Percentiles rank a stretch among this genome's conserved stretches.
Conservation (phyloP, 768 basidiomycete genomes). For the Russula olivacea region DNA sequence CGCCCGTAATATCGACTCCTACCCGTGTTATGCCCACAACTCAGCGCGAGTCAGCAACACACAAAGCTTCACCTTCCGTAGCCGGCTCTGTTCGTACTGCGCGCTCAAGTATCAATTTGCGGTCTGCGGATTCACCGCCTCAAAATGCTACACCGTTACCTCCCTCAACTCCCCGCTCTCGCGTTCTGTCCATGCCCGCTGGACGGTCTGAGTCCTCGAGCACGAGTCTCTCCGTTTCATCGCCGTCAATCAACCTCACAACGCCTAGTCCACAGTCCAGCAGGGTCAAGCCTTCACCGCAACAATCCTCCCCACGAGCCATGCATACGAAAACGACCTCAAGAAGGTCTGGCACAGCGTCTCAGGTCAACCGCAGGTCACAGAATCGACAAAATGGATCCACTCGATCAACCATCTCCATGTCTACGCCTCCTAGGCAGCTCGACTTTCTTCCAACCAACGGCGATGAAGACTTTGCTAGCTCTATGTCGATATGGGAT, state of each 20-base stretch:
- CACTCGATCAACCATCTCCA: slow-evolving; percentile 12
- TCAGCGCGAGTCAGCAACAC: slow-evolving; percentile 1
- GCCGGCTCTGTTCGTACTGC: slow-evolving; percentile 27
- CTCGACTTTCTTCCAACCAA: slow-evolving; percentile 29
- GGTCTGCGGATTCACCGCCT: slow-evolving; percentile 21
- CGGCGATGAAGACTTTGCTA: slow-evolving; percentile 25
- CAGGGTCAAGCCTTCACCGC: slow-evolving; percentile 16
- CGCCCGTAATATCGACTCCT: slow-evolving; percentile 29
- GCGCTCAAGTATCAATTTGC: slow-evolving; percentile 28
- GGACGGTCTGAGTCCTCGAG: slow-evolving; percentile 25
- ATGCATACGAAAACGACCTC: slow-evolving; percentile 25
- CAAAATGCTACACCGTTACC: slow-evolving; percentile 14
- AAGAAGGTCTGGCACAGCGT: slow-evolving; percentile 24
- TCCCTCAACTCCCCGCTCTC: slow-evolving; percentile 35
- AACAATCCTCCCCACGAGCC: slow-evolving; percentile 23
- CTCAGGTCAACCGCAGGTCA: slow-evolving; percentile 27
- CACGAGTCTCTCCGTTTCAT: slow-evolving; percentile 24
- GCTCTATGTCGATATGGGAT: slow-evolving; percentile 40
- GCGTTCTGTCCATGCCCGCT: slow-evolving; percentile 42
- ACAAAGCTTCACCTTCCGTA: slow-evolving; percentile 30
- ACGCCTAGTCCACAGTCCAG: slow-evolving; percentile 19
- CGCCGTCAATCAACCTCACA: slow-evolving; percentile 19
- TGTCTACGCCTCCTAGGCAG: slow-evolving; percentile 10
- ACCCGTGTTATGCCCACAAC: slow-evolving; percentile 22
- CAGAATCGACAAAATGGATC: slow-evolving; percentile 26